Base-by-base conservation (phyloP, 1,139 yeast species). In the Wickerhamomyces sp. region DNA sequence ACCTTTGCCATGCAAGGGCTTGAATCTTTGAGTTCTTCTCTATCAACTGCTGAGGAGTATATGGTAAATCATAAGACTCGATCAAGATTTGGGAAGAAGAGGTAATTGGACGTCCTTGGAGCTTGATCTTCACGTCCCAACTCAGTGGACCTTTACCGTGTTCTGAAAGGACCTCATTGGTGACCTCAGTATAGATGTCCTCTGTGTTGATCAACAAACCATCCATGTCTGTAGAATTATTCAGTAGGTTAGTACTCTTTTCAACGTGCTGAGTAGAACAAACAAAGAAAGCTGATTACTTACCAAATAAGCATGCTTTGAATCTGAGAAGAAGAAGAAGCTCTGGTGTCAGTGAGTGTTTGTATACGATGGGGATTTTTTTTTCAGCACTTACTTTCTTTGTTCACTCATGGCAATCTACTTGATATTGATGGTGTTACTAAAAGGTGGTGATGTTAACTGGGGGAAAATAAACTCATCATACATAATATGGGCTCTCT, bases 131-230 rank as follows among this genome's bases (percentile, higher is more conserved):
- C 36, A 88, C 72, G 41, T 85, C 93, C 96, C 97, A 91, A 0
- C 93, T 81, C 44, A 91, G 66, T 1, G 84, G 79, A 0, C 88
- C 88, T 47, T 80, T 84, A 23, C 83, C 87, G 49, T 73, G 80
- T 38, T 69, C 66, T 10, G 75, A 75, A 28, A 91, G 68, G 6
- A 87, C 59, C 37, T 75, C 78, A 32, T 81, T 72, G 28, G 85
- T 66, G 4, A 84, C 83, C 40, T 76, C 76, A 1, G 98, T 89
- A 58, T 91, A 91, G 39, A 88, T 68, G 44, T 85, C 94, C 59
- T 91, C 98, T 3, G 96, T 84, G 61, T 89, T 86, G 54, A 91
- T 72, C 44, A 91, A 66, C 20, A 94, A 74, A 2, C 98, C 98
- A 57, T 91, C 97, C 96, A 91, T 88, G 66, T 91, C 89, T 70